Evolutionary conservation across 169 alveolate species (phyloP).

Genomic region (Plasmodium vinckei): DNA sequence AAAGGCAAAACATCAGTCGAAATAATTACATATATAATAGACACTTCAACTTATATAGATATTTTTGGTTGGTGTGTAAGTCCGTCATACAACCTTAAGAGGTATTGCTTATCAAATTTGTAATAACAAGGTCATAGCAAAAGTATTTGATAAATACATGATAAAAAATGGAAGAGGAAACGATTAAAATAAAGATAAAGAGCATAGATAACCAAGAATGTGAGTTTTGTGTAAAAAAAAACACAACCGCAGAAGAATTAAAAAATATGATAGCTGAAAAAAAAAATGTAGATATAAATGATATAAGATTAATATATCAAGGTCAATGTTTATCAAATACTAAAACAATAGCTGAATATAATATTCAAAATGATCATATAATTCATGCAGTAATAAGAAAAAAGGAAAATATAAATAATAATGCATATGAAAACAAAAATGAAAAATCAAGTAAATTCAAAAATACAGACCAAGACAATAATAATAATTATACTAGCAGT

Average conservation of each 20-base stretch:
- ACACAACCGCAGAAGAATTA: slow-evolving; percentile 42
- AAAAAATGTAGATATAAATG: slow-evolving; percentile 40
- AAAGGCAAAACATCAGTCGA: too few species aligned
- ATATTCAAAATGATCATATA: slow-evolving; percentile 65
- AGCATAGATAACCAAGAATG: slow-evolving; percentile 53
- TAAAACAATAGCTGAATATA: slow-evolving; percentile 49
- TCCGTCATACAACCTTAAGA: too few species aligned
- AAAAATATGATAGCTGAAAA: slow-evolving; percentile 39
- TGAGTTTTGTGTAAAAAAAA: slow-evolving; percentile 31
- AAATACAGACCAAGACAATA: slow-evolving; percentile 12
- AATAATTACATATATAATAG: too few species aligned
- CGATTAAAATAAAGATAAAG: slow-evolving; percentile 49
- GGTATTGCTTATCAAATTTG: too few species aligned
- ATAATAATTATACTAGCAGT: background rate
- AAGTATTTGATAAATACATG: background rate
- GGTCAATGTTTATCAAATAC: slow-evolving; percentile 62
- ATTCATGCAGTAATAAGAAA: slow-evolving; percentile 71
- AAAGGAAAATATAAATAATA: slow-evolving; percentile 15
- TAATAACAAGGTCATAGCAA: background rate
- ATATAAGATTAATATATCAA: slow-evolving; percentile 64
- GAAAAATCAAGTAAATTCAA: background rate
- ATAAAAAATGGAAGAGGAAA: slow-evolving; percentile 37
- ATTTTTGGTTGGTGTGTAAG: too few species aligned
- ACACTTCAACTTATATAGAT: too few species aligned
- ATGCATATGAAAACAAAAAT: slow-evolving; percentile 20